These are phyloP conservation scores for Mucor indicus DNA, from an alignment of 371 early-diverging fungal genomes.

Conservation along the genomic window DNA sequence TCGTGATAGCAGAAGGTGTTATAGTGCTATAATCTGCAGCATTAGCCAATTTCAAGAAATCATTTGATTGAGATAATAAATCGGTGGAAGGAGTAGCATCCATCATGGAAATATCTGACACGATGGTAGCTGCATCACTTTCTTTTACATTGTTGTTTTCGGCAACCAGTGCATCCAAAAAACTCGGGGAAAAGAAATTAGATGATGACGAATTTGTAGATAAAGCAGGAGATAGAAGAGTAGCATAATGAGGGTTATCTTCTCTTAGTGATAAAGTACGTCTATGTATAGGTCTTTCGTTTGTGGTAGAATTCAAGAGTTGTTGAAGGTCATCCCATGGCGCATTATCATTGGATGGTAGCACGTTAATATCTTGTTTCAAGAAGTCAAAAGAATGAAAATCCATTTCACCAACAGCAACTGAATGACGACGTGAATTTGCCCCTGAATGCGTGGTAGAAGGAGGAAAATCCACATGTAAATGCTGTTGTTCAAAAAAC, in stretches of 20 bases:
- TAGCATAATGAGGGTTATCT: constrained; percentile 15
- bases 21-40: neutral
- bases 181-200: constrained; percentile 58
- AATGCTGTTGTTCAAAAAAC: constrained; percentile 15
- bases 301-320: constrained; percentile 4
- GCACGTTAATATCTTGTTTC: constrained; percentile 10
- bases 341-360: constrained; percentile 4
- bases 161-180: constrained; percentile 55
- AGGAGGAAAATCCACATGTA: neutral
- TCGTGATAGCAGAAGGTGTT: constrained; percentile 12
- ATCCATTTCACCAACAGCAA: constrained; percentile 27
- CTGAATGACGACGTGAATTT: constrained; percentile 25
- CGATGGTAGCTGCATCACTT: constrained; percentile 1
- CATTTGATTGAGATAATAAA: constrained; percentile 13
- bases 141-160: constrained; percentile 5
- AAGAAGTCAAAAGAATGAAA: constrained; percentile 22
- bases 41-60: constrained; percentile 9
- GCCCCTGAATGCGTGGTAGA: constrained; percentile 3
- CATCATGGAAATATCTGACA: constrained; percentile 32
- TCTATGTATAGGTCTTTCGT: constrained; percentile 17
- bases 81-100: constrained; percentile 29
- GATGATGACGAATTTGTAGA: constrained; percentile 7
- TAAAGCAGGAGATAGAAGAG: constrained; percentile 13
- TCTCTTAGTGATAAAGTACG: constrained; percentile 38
- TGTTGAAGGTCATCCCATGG: constrained; percentile 9